Conservation (phyloP, 345 rosid species). For the Odontarrhena argentea region DNA sequence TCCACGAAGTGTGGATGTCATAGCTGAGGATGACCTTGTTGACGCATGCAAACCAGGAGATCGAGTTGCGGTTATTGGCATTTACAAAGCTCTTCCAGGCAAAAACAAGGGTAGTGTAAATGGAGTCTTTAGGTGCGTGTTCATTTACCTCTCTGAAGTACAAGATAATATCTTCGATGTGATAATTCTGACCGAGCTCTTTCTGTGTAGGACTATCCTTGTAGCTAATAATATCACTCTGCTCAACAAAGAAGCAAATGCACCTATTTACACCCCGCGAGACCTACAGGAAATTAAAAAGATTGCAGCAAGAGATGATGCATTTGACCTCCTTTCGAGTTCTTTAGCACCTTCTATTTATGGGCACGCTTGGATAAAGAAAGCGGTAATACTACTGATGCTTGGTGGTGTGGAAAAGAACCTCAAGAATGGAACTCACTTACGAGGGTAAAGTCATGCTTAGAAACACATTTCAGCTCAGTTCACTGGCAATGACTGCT, state of each 20-base stretch:
- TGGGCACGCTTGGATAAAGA: slow-evolving; percentile 97
- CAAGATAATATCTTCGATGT: slow-evolving; percentile 5
- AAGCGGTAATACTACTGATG: slow-evolving; percentile 91
- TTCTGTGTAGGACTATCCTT: slow-evolving; percentile 75
- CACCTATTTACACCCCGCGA: slow-evolving; percentile 79
- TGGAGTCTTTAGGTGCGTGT: slow-evolving; percentile 87
- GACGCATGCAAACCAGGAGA: slow-evolving; percentile 99
- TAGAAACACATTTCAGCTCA: background rate
- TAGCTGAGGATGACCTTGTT: slow-evolving; percentile 95
- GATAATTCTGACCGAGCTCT: slow-evolving; percentile 28
- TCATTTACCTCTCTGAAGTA: background rate
- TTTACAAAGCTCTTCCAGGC: slow-evolving; percentile 96
- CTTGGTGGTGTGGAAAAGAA: slow-evolving; percentile 96
- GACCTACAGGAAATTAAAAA: slow-evolving; percentile 83
- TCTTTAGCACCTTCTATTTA: slow-evolving; percentile 96
- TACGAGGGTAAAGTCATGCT: slow-evolving; percentile 74
- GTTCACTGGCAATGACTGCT: slow-evolving; percentile 13
- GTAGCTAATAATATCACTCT: slow-evolving; percentile 85
- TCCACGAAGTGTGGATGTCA: slow-evolving; percentile 92
- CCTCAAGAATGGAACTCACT: slow-evolving; percentile 92
- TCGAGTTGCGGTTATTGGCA: slow-evolving; percentile 87
- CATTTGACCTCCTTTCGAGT: slow-evolving; percentile 82
- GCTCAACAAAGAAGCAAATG: slow-evolving; percentile 96
- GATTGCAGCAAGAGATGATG: slow-evolving; percentile 86
- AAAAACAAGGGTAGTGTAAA: slow-evolving; percentile 93